Evolutionary conservation across 257 asterid genomes (phyloP), one percentile per base, ranked within the genome.

Genomic region (Rhazya stricta): DNA sequence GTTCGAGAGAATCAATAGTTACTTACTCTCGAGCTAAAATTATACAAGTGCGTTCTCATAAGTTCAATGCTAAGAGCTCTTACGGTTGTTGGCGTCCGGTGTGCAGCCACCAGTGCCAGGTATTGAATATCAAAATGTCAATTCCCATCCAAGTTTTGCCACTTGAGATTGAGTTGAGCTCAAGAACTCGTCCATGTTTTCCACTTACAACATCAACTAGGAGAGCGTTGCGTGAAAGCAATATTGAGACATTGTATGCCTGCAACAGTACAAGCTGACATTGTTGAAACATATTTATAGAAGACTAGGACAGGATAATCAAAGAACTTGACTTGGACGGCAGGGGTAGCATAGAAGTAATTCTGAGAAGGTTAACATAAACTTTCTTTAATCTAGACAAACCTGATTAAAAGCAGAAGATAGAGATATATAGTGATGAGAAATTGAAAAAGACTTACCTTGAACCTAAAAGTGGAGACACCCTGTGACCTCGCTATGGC

Each of bases 71-170:
- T 46, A 9, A 3, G 23, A 4, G 8, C 2, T 3, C 42, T 36
- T 53, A 90, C 96, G 91, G 92, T 79, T 88, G 92, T 41, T 78
- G 78, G 9, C 79, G 83, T 53, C 89, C 91, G 1, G 42, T 76
- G 27, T 89, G 90, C 9, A 79, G 80, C 92, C 92, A 90, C 96
- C 96, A 90, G 8, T 86, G 94, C 94, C 94, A 90, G 0, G 92
- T 82, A 77, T 90, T 90, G 81, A 90, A 87, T 81, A 90, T 85
- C 51, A 89, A 72, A 67, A 89, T 77, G 46, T 90, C 91, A 2
- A 80, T 81, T 71, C 84, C 81, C 58, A 73, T 85, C 96, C 96
- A 90, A 9, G 39, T 76, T 3, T 75, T 80, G 4, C 90, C 87
- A 69, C 79, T 83, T 32, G 74, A 18, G 19, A 87, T 77, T 12